These are phyloP conservation scores for Lumnitzera racemosa DNA, from an alignment of 345 rosid species.

Conservation along the genomic window DNA sequence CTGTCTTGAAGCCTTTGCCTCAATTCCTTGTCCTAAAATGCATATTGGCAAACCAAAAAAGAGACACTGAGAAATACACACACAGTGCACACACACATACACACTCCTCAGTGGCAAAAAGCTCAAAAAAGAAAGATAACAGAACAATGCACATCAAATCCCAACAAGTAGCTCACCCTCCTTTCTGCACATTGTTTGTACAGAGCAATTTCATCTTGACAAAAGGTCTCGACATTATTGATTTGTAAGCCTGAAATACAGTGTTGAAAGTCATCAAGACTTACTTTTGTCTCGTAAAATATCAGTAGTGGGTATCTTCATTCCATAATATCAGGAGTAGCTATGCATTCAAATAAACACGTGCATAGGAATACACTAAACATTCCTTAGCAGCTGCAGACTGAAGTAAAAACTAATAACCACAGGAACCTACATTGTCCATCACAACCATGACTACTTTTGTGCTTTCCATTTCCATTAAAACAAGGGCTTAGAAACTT, in stretches of 20 bases:
- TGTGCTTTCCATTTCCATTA: too few relatives aligned
- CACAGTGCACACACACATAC: background rate
- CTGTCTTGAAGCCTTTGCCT: slow-evolving; percentile 81
- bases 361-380: background rate
- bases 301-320: too few relatives aligned
- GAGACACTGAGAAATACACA: background rate
- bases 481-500: slow-evolving; percentile 21
- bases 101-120: background rate
- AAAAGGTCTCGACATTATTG: slow-evolving; percentile 87
- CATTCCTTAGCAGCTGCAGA: background rate
- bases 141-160: background rate
- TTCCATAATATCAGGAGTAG: too few relatives aligned
- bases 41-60: slow-evolving; percentile 4
- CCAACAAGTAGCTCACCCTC: slow-evolving; percentile 25
- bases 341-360: too few relatives aligned
- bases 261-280: background rate
- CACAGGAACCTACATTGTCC: too few relatives aligned
- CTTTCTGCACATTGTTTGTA: slow-evolving; percentile 4
- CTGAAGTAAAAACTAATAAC: too few relatives aligned
- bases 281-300: background rate
- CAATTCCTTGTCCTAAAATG: slow-evolving; percentile 66
- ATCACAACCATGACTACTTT: too few relatives aligned
- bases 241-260: slow-evolving; percentile 63
- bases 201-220: slow-evolving; percentile 85
- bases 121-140: background rate